phyloP scores from a whole-genome alignment of 1,284 basidiomycete genomes.

The Bondarzewia mesenterica region DNA sequence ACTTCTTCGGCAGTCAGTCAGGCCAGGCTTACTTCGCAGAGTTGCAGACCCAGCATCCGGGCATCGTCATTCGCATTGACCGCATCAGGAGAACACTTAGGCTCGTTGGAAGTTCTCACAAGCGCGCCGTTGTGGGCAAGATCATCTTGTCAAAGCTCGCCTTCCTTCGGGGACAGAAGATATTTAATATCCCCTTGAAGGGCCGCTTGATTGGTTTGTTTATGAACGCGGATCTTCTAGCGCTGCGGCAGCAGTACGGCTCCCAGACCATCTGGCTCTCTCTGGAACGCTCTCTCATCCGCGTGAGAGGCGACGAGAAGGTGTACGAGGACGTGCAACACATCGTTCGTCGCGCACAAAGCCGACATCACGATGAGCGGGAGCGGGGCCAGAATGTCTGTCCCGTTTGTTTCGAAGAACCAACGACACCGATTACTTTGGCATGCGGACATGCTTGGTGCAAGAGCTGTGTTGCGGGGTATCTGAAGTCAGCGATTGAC shows the following conservation, averaged over 20 bases:
- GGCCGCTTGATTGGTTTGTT: slow-evolving; percentile 37
- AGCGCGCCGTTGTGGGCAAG: slow-evolving; percentile 40
- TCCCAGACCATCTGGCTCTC: slow-evolving; percentile 31
- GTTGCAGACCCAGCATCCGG: slow-evolving; percentile 28
- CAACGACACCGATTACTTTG: slow-evolving; percentile 40
- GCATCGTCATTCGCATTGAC: slow-evolving; percentile 36
- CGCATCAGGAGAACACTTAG: slow-evolving; percentile 34
- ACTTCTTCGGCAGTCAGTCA: slow-evolving; percentile 36
- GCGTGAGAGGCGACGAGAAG: slow-evolving; percentile 28
- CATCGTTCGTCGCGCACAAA: slow-evolving; percentile 27
- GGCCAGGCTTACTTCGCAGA: slow-evolving; percentile 38
- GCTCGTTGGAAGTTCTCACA: slow-evolving; percentile 38
- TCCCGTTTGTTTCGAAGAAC: slow-evolving; percentile 53
- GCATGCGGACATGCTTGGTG: slow-evolving; percentile 62
- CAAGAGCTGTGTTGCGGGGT: slow-evolving; percentile 46
- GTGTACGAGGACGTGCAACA: slow-evolving; percentile 29
- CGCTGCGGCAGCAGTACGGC: slow-evolving; percentile 31
- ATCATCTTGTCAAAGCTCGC: too few relatives aligned
- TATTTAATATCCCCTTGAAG: slow-evolving; percentile 36
- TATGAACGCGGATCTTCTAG: slow-evolving; percentile 30
- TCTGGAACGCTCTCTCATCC: slow-evolving; percentile 20
- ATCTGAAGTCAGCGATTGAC: slow-evolving; percentile 46
- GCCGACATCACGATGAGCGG: slow-evolving; percentile 19
- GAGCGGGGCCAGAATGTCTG: slow-evolving; percentile 27
- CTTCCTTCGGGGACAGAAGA: slow-evolving; percentile 30